phyloP scores from a whole-genome alignment of 2,329 filamentous ascomycete genomes.

The Eutypa lata region DNA sequence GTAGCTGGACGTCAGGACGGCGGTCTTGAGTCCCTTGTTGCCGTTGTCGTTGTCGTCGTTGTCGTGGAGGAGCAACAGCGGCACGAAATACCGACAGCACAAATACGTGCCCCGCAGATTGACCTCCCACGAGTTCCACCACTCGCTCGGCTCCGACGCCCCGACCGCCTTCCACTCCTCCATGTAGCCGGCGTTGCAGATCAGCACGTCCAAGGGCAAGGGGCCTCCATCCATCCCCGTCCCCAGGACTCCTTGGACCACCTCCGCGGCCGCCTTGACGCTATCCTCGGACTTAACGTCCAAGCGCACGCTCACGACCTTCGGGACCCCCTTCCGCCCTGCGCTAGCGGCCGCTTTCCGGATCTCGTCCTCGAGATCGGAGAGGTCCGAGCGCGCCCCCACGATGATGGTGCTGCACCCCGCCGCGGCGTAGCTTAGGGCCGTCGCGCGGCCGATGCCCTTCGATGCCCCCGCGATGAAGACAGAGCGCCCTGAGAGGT shows the following conservation, averaged over 20 bases:
- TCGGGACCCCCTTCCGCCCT: constrained; percentile 20
- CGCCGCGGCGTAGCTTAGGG: constrained; percentile 47
- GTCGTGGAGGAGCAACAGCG: constrained; percentile 23
- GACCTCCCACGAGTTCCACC: constrained; percentile 26
- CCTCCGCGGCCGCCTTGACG: constrained; percentile 30
- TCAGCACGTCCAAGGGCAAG: constrained; percentile 37
- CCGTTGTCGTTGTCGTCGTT: no score
- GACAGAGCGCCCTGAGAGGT: constrained; percentile 26
- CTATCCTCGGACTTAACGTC: constrained; percentile 32
- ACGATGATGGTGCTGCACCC: constrained; percentile 47
- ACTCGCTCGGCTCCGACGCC: constrained; percentile 16
- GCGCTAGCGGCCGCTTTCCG: constrained; percentile 29
- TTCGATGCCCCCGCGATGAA: constrained; percentile 50
- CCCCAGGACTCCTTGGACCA: constrained; percentile 18
- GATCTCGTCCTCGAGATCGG: constrained; percentile 34
- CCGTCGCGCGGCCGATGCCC: constrained; percentile 46
- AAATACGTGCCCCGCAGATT: constrained; percentile 27
- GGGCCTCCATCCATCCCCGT: no score
- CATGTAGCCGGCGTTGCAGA: constrained; percentile 40
- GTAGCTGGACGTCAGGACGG: constrained; percentile 38
- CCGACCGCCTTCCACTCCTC: constrained; percentile 25
- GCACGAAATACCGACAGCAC: constrained; percentile 22
- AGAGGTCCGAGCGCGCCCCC: constrained; percentile 47
- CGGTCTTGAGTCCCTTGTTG: constrained; percentile 38
- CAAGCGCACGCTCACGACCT: constrained; percentile 28